Evolutionary conservation across 495 filamentous ascomycete species (phyloP), one percentile per base, ranked within the genome.

Genomic region (Aspergillus nidulans): DNA sequence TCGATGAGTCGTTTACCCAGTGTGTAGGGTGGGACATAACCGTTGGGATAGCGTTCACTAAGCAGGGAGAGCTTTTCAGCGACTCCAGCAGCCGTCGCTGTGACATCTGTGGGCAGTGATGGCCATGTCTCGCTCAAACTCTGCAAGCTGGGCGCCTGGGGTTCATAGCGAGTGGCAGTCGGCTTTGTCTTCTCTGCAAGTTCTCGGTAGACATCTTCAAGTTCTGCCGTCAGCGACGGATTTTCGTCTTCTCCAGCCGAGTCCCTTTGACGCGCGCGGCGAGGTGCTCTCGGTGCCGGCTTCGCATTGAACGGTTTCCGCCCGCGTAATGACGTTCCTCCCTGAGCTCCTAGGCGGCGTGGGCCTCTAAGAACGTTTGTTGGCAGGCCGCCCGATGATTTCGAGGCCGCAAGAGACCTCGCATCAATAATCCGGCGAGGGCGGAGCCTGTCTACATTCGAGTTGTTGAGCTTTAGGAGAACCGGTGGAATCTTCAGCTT

Each of bases 41-140:
- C 75, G 59, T 71, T 66, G 5, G 71, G 57, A 45, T 60, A 67
- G 19, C 75, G 73, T 15, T 64, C 68, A 43, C 71, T 68, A 13
- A 73, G 26, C 16, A 39, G 63, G 3, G 64, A 62, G 13, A 78
- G 60, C 58, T 75, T 75, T 28, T 73, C 72, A 12, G 69, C 39
- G 25, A 77, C 59, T 9, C 69, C 65, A 36, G 66, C 69, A 3
- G 63, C 64, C 15, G 57, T 60, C 1, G 62, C 64, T n/a, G 64
- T 63, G 3, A 43, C 30, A 34, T 65, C 63, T 0, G 65, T 69
- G 6, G 75, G 74, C 8, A 78, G 53, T 38, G 71, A 67, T 38
- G 75, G 75, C 75, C 74, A 77, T 0, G 72, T 77, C 39, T 72
- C 63, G 43, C 62, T 65, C 46, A 77, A 44, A 28, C 60, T 61